Evolutionary conservation across 495 filamentous ascomycete genomes (phyloP).

Genomic region (Tuber microsphaerosporum): DNA sequence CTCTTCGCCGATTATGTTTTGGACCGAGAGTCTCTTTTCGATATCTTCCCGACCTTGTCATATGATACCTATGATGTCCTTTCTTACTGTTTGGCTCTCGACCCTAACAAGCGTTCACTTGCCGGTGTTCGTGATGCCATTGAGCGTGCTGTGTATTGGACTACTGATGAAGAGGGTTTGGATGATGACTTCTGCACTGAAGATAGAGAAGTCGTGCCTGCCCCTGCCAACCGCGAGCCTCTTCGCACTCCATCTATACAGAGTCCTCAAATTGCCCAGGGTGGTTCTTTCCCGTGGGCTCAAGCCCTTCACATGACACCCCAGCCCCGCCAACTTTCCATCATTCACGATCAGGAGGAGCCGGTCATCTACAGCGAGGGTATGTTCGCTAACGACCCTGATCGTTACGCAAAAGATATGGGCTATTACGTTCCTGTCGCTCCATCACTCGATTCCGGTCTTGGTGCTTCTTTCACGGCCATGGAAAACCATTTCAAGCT

Average conservation of each 20-base stretch:
- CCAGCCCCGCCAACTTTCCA: slow-evolving; percentile 77
- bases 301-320: slow-evolving; percentile 76
- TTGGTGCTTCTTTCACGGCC: slow-evolving; percentile 41
- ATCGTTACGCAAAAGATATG: slow-evolving; percentile 46
- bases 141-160: slow-evolving; percentile 76
- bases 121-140: slow-evolving; percentile 67
- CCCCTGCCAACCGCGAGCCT: slow-evolving; percentile 85
- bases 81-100: slow-evolving; percentile 75
- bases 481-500: slow-evolving; percentile 36
- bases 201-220: slow-evolving; percentile 62
- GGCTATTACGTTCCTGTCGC: slow-evolving; percentile 39
- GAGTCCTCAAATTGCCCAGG: slow-evolving; percentile 70
- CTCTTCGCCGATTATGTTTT: slow-evolving; percentile 85
- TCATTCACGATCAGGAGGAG: slow-evolving; percentile 55
- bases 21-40: slow-evolving; percentile 90
- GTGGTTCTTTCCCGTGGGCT: slow-evolving; percentile 89
- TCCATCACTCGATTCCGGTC: slow-evolving; percentile 42
- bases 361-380: slow-evolving; percentile 73
- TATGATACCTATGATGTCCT: slow-evolving; percentile 94
- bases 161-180: slow-evolving; percentile 79
- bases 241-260: slow-evolving; percentile 92
- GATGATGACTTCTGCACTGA: slow-evolving; percentile 85
- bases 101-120: slow-evolving; percentile 82
- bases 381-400: slow-evolving; percentile 69
- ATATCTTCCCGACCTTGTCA: slow-evolving; percentile 97